These are phyloP conservation scores for Cyclanthera cordifolia DNA, from an alignment of 306 rosid species.

Conservation along the genomic window DNA sequence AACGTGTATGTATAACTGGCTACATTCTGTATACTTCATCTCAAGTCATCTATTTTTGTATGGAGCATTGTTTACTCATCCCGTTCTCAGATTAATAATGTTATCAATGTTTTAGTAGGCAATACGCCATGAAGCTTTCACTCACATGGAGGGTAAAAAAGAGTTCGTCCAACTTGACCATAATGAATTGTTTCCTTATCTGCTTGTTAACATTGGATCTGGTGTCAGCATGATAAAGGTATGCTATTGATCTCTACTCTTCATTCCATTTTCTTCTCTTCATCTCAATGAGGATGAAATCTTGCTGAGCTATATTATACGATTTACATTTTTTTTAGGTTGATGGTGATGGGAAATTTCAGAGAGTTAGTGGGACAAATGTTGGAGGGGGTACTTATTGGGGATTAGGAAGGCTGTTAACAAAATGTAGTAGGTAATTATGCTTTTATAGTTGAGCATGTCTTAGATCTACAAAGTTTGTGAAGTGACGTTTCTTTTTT, in stretches of 20 bases:
- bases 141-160: slow-evolving; percentile 94
- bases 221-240: slow-evolving; percentile 99
- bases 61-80: neutral
- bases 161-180: slow-evolving; percentile 92
- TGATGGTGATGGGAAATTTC: slow-evolving; percentile 93
- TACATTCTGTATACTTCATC: neutral
- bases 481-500: slow-evolving; percentile 24
- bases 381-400: slow-evolving; percentile 99
- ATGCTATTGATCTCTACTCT: slow-evolving; percentile 15
- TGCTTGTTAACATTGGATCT: slow-evolving; percentile 94
- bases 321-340: slow-evolving; percentile 41
- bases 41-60: neutral
- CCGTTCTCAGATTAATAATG: slow-evolving; percentile 11
- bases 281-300: slow-evolving; percentile 6
- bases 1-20: neutral
- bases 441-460: slow-evolving; percentile 3
- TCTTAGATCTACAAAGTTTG: slow-evolving; percentile 16
- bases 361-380: slow-evolving; percentile 95
- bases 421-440: slow-evolving; percentile 86
- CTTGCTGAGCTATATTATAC: neutral
- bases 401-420: slow-evolving; percentile 92
- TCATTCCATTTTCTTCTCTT: slow-evolving; percentile 18
- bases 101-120: slow-evolving; percentile 77
- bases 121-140: slow-evolving; percentile 98
- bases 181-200: slow-evolving; percentile 81